Percentiles rank a stretch among this genome's conserved stretches.
These are phyloP conservation scores for Candida tibetensis DNA, from an alignment of 805 yeast species.

Conservation along the genomic window DNA sequence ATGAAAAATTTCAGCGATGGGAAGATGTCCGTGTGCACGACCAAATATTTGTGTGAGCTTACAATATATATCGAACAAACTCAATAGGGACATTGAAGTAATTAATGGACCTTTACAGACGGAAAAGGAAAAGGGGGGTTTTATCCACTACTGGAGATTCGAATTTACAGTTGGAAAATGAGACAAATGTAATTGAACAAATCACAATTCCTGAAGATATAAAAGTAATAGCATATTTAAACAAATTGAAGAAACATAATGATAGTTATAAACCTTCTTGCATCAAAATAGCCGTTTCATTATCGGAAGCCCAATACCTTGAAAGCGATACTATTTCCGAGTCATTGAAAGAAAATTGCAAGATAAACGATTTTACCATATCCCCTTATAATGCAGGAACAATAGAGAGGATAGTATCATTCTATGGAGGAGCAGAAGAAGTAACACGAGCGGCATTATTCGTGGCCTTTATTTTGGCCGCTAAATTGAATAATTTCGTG, in stretches of 20 bases:
- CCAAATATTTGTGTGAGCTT: no score
- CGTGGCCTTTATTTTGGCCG: conserved; percentile 23
- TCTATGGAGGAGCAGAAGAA: conserved; percentile 24
- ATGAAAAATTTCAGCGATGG: conserved; percentile 8
- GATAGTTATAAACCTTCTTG: conserved; percentile 5
- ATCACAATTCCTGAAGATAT: conserved; percentile 21
- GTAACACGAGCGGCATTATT: conserved; percentile 25
- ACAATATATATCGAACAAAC: no score
- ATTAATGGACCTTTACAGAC: conserved; percentile 4
- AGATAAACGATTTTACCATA: conserved; percentile 18
- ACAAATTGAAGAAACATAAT: conserved; percentile 11
- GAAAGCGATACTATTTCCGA: conserved; percentile 11
- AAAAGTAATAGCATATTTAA: conserved; percentile 24
- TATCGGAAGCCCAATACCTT: conserved; percentile 27
- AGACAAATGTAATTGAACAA: no score
- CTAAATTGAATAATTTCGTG: conserved; percentile 25
- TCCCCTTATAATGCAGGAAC: conserved; percentile 22
- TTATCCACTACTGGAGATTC: background rate
- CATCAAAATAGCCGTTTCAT: conserved; percentile 18
- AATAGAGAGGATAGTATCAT: conserved; percentile 29
- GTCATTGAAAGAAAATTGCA: conserved; percentile 19
- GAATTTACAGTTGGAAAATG: conserved; percentile 7
- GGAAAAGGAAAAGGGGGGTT: conserved; percentile 3
- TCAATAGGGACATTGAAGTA: no score
- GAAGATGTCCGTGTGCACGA: conserved; percentile 1